These are phyloP conservation scores for Gentiana straminea DNA, from an alignment of 257 asterid genomes.

Conservation along the genomic window DNA sequence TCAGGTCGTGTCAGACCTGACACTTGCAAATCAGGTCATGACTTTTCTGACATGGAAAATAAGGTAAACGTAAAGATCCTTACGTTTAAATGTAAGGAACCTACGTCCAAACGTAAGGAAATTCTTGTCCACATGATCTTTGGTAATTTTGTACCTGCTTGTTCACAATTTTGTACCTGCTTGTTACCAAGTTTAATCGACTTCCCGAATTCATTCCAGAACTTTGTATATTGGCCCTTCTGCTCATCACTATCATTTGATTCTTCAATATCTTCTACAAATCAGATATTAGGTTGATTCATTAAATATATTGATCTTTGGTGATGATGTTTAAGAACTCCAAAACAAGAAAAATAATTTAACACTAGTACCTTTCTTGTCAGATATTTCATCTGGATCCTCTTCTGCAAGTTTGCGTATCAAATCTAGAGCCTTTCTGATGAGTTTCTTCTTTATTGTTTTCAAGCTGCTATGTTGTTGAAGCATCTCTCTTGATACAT, in stretches of 20 bases:
- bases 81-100: no score
- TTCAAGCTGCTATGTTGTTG: conserved; percentile 95
- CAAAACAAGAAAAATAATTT: neutral
- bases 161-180: conserved; percentile 22
- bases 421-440: conserved; percentile 97
- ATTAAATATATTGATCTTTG: no score
- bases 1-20: no score
- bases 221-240: conserved; percentile 76
- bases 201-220: conserved; percentile 96
- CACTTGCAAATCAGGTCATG: no score
- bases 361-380: conserved; percentile 46
- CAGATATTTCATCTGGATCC: conserved; percentile 83
- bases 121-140: no score
- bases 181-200: conserved; percentile 86
- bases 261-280: conserved; percentile 29
- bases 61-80: no score
- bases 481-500: conserved; percentile 96
- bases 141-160: no score
- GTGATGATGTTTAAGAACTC: neutral
- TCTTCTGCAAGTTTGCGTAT: conserved; percentile 90
- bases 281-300: no score
- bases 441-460: conserved; percentile 92
- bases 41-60: no score
- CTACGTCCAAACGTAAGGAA: no score
- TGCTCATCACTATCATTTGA: conserved; percentile 61